Conservation (phyloP, 73 alveolate genomes). For the Tetrahymena thermophila region DNA sequence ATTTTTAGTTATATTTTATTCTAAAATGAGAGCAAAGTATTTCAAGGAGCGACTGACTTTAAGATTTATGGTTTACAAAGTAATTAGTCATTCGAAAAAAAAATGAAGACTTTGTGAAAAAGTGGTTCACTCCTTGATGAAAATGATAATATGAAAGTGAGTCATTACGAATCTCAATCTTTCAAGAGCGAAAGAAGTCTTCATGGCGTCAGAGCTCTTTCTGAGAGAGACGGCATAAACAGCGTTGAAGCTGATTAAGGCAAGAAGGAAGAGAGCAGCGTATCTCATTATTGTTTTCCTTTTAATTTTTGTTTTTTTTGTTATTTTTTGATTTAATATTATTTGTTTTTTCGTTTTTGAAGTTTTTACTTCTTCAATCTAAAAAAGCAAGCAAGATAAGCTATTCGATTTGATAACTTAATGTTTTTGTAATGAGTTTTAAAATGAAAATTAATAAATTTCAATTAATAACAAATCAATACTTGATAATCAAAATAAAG, state of each 20-base stretch:
- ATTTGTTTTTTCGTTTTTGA: background rate
- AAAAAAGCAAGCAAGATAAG: background rate
- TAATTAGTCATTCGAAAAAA: background rate
- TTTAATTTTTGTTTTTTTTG: background rate
- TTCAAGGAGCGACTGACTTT: background rate
- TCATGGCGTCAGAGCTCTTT: background rate
- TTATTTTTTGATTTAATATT: background rate
- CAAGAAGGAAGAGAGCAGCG: slow-evolving; percentile 4
- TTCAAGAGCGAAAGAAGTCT: background rate
- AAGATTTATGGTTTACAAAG: background rate
- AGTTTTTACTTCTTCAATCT: background rate
- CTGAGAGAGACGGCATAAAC: background rate
- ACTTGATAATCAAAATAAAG: background rate
- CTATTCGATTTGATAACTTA: background rate
- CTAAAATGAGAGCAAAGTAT: background rate
- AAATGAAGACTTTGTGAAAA: background rate
- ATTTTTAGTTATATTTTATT: background rate
- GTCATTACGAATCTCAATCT: background rate
- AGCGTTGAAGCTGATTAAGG: background rate
- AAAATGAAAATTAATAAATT: background rate
- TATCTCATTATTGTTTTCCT: background rate
- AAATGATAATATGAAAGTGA: background rate
- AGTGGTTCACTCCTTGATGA: background rate
- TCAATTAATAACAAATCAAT: background rate
- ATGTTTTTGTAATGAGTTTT: background rate